Base-by-base conservation (phyloP, 2,329 filamentous ascomycete genomes). In the Dothiorella sarmentorum region DNA sequence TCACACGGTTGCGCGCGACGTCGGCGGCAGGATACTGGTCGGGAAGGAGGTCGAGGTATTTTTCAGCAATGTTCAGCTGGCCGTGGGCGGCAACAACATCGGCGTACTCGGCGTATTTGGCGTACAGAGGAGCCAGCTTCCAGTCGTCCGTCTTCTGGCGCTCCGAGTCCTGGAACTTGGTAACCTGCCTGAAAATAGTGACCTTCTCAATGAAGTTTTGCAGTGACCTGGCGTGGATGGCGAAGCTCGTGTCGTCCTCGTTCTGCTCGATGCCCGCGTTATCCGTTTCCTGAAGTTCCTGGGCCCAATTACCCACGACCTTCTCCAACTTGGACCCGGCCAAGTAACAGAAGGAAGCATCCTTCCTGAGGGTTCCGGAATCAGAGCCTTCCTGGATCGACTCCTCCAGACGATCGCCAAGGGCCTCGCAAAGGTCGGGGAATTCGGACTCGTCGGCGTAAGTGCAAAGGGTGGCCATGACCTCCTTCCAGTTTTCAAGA, bases 121-220 rank as follows among this genome's bases (percentile, higher is more conserved):
- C 87, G 73, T 99, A 99, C 56, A 99, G 79, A 2, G 87, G 81
- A 35, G 86, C 83, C 61, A 99, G 85, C 76, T 96, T 97, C 93
- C 93, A 99, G 66, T 87, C 90, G 1, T 86, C 86, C 9, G 83
- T 80, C 65, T 90, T 83, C 45, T 77, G 76, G 63, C 84, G 84
- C 69, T 97, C 91, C 7, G 77, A 75, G 70, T 99, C 94, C 66
- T 89, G 79, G 78, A 97, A 99, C 69, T 93, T 91, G 62, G 91
- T 92, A 42, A 97, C 92, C 65, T 94, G 85, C 57, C 94, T 88
- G 85, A 99, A 99, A 56, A 99, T 85, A 0, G 92, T 96, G 45
- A 99, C 94, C 80, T 99, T 99, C 77, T 99, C 94, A 62, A 99
- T 96, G 69, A 99, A 93, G 64, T 89, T 87, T 73, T 97, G 94